A percentile compares a stretch with the other conserved stretches of the same genome.
Evolutionary conservation across 2,329 filamentous ascomycete genomes (phyloP).

Genomic region (Cryphonectria japonica): DNA sequence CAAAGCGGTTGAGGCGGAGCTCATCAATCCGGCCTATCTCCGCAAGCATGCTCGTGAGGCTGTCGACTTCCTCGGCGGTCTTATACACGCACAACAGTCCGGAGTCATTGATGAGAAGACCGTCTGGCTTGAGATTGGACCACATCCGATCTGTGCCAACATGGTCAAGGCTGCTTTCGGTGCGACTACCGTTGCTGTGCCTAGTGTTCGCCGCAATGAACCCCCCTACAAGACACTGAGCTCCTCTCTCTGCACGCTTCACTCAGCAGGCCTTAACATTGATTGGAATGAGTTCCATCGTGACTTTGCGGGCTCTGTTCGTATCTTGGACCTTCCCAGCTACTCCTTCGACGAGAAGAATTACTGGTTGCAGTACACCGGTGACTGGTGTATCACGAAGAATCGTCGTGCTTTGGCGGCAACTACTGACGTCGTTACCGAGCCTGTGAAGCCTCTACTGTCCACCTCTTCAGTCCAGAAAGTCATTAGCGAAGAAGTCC

Average conservation of each 20-base stretch:
- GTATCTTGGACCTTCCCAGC: constrained; percentile 65
- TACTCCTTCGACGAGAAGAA: constrained; percentile 76
- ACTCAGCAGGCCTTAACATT: constrained; percentile 64
- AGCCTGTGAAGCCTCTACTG: constrained; percentile 57
- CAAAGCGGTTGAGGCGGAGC: constrained; percentile 60
- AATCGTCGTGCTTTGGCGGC: constrained; percentile 56
- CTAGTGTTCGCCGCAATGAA: constrained; percentile 66
- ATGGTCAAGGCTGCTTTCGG: constrained; percentile 70
- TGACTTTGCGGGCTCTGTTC: constrained; percentile 45
- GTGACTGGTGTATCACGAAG: constrained; percentile 75
- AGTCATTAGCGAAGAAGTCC: constrained; percentile 64
- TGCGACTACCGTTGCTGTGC: constrained; percentile 55
- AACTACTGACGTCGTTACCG: constrained; percentile 35
- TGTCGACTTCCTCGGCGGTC: constrained; percentile 69
- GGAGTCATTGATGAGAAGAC: constrained; percentile 67
- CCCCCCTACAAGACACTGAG: constrained; percentile 67
- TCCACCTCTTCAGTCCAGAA: constrained; percentile 69
- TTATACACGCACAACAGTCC: constrained; percentile 61
- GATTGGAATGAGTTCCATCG: constrained; percentile 73
- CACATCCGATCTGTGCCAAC: constrained; percentile 69
- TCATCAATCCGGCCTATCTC: constrained; percentile 65
- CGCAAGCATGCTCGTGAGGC: constrained; percentile 67
- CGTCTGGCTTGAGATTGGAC: constrained; percentile 74
- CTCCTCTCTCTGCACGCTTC: constrained; percentile 60
- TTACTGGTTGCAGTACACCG: constrained; percentile 67